Evolutionary conservation across 208 protist species (phyloP).

Genomic region (Trypanosoma scelopori): DNA sequence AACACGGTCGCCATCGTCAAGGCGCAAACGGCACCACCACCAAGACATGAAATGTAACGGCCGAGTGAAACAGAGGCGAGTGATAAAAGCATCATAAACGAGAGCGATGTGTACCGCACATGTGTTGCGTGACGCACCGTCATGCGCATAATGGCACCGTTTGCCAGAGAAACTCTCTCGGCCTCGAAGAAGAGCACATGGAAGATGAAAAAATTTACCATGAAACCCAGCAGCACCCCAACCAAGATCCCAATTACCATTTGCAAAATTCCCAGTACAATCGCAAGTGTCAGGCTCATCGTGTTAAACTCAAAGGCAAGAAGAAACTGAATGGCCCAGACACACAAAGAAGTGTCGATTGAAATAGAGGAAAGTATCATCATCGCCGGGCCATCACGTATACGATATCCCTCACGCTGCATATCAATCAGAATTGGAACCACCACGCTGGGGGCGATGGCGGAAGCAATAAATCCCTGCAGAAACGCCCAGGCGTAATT

Average conservation of each 20-base stretch:
- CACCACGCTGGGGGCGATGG: conserved; percentile 47
- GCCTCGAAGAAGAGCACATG: conserved; percentile 52
- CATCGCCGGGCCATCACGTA: conserved; percentile 49
- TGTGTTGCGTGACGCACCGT: conserved; percentile 53
- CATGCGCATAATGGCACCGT: conserved; percentile 19
- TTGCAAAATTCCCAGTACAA: conserved; percentile 50
- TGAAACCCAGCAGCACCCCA: conserved; percentile 37
- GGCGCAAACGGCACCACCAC: conserved; percentile 38
- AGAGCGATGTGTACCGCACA: conserved; percentile 39
- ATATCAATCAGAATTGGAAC: conserved; percentile 51
- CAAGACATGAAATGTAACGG: conserved; percentile 34
- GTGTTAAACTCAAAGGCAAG: conserved; percentile 50
- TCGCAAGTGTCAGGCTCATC: conserved; percentile 33
- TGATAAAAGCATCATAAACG: conserved; percentile 44
- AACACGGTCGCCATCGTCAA: conserved; percentile 41
- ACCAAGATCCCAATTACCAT: conserved; percentile 45
- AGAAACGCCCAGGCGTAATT: conserved; percentile 46
- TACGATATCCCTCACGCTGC: conserved; percentile 48
- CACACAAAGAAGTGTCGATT: conserved; percentile 42
- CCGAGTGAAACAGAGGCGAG: conserved; percentile 34
- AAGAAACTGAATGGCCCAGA: conserved; percentile 51
- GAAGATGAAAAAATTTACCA: conserved; percentile 46
- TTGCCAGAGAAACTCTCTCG: conserved; percentile 33
- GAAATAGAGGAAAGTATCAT: conserved; percentile 57
- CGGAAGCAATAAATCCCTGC: conserved; percentile 49